These are phyloP conservation scores for Bipolaris cookei DNA, from an alignment of 2,329 filamentous ascomycete species.

Conservation along the genomic window DNA sequence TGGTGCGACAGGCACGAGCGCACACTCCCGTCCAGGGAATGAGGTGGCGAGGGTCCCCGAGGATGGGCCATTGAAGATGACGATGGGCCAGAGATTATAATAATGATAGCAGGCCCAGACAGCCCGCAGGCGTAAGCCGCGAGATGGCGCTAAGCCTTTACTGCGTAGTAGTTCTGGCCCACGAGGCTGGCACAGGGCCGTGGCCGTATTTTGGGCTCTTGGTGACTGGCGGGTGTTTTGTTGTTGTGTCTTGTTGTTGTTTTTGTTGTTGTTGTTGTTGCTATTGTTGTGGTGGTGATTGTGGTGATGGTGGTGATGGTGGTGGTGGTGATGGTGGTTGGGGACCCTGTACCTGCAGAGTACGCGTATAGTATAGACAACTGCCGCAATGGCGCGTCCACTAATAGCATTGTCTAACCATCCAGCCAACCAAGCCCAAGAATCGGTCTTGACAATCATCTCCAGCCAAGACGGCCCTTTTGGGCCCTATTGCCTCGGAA, in stretches of 20 bases:
- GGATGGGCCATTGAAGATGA: too few species aligned
- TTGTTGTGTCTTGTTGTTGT: too few species aligned
- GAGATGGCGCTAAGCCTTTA: background rate
- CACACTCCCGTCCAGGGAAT: slow-evolving; percentile 38
- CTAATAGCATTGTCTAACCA: background rate
- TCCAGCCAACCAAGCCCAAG: slow-evolving; percentile 23
- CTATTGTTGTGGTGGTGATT: background rate
- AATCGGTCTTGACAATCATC: slow-evolving; percentile 23
- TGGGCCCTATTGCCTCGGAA: slow-evolving; percentile 16
- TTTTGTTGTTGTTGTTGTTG: too few species aligned
- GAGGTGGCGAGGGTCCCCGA: slow-evolving; percentile 23
- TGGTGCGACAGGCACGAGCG: slow-evolving; percentile 43
- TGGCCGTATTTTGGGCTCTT: background rate
- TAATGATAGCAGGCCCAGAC: background rate
- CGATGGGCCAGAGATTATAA: too few species aligned
- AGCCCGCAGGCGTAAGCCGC: slow-evolving; percentile 20
- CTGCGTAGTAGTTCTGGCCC: background rate
- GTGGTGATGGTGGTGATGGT: background rate
- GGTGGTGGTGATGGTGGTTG: background rate
- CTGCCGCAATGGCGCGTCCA: slow-evolving; percentile 25
- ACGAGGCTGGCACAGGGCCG: background rate
- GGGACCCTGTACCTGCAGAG: background rate
- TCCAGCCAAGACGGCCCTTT: slow-evolving; percentile 25
- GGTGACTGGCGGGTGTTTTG: too few species aligned
- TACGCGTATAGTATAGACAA: slow-evolving; percentile 5